Evolutionary conservation across 2,329 filamentous ascomycete species (phyloP).

Genomic region (Colletotrichum melonis): DNA sequence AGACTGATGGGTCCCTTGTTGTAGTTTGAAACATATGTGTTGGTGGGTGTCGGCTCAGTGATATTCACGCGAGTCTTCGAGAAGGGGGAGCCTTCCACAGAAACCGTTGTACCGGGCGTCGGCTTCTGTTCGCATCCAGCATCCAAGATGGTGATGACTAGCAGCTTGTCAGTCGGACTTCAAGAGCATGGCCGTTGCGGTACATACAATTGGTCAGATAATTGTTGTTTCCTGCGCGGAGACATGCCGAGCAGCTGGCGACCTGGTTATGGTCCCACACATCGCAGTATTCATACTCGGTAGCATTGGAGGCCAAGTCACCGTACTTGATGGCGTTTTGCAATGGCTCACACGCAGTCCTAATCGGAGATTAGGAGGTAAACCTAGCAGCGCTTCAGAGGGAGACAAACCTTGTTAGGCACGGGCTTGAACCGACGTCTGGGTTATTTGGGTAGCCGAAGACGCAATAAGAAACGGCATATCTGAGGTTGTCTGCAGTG

Average conservation of each 20-base stretch:
- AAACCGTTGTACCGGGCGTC: conserved; percentile 56
- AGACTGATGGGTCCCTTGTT: conserved; percentile 60
- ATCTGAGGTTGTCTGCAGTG: conserved; percentile 67
- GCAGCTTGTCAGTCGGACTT: conserved; percentile 24
- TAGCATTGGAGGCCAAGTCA: conserved; percentile 58
- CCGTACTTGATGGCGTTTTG: conserved; percentile 58
- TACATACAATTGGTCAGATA: conserved; percentile 66
- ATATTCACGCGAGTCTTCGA: conserved; percentile 59
- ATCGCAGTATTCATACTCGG: conserved; percentile 66
- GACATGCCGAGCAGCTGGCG: conserved; percentile 60
- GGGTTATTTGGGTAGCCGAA: conserved; percentile 60
- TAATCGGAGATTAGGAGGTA: conserved; percentile 39
- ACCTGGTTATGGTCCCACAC: conserved; percentile 55
- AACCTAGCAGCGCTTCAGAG: no score
- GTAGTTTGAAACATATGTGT: conserved; percentile 53
- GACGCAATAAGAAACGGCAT: conserved; percentile 65
- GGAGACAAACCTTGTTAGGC: conserved; percentile 61
- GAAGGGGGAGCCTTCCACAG: conserved; percentile 64
- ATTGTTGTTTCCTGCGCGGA: conserved; percentile 49
- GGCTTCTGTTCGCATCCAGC: conserved; percentile 68
- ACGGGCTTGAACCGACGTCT: conserved; percentile 55
- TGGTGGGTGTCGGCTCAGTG: conserved; percentile 58
- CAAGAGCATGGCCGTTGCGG: background rate
- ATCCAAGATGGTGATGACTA: conserved; percentile 62
- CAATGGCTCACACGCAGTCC: conserved; percentile 64